Evolutionary conservation across 1,284 basidiomycete genomes (phyloP).

Genomic region (Agaricales sp.): DNA sequence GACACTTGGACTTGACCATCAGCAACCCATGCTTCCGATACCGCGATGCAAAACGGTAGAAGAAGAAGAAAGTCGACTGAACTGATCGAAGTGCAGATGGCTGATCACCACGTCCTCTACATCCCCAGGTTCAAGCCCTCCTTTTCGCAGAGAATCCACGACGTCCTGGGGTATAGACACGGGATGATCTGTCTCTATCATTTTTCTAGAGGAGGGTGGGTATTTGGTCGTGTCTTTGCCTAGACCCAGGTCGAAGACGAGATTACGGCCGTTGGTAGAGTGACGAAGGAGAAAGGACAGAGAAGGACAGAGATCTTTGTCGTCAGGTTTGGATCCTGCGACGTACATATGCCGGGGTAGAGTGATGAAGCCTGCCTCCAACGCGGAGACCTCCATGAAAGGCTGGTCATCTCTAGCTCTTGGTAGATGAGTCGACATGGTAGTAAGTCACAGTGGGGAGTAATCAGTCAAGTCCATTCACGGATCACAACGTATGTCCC

Average conservation of each 20-base stretch:
- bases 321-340: constrained; percentile 21
- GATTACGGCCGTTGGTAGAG: constrained; percentile 23
- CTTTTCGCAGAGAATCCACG: constrained; percentile 35
- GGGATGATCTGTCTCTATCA: constrained; percentile 19
- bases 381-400: constrained; percentile 37
- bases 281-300: constrained; percentile 41
- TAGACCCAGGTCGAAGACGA: constrained; percentile 46
- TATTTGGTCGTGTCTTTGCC: constrained; percentile 34
- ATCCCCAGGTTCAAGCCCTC: constrained; percentile 29
- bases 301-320: constrained; percentile 24
- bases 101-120: constrained; percentile 38
- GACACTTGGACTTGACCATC: constrained; percentile 14
- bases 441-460: too few species aligned
- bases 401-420: constrained; percentile 25
- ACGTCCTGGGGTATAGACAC: constrained; percentile 31
- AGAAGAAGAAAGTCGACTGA: too few species aligned
- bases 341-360: constrained; percentile 27
- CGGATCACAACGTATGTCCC: too few species aligned
- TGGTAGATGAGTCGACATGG: too few species aligned
- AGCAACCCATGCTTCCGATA: too few species aligned
- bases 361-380: constrained; percentile 33
- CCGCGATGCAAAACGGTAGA: too few species aligned
- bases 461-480: too few species aligned
- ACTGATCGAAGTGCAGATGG: constrained; percentile 34
- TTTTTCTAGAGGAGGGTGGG: constrained; percentile 23